Base-by-base conservation (phyloP, 306 rosid species). In the Fragaria iinumae region DNA sequence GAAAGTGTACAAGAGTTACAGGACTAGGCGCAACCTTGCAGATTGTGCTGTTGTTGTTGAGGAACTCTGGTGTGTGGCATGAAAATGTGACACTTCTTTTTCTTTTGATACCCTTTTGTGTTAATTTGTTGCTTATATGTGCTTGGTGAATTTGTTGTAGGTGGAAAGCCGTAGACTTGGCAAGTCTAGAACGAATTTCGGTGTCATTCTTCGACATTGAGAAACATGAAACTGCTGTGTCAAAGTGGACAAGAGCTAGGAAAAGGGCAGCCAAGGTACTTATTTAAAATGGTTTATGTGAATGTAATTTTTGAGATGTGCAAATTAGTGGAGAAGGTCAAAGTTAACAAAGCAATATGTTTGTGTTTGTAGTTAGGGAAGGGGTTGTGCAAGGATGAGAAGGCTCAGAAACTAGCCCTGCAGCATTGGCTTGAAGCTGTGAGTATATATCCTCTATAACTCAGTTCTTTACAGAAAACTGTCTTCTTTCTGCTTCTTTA, bases 341-440 rank as follows among this genome's bases (percentile, higher is more conserved):
- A 55, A 34, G 17, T 32, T 66, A 39, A 77, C 34, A 11, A 13
- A 56, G 9, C 20, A 78, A 5, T 3, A 1, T 32, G 18, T 13
- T 45, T 56, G 73, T 41, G 57, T 53, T 17, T 84, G 47, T 63
- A 87, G 90, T 79, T 87, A 29, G 89, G 91, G 67, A 85, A 85
- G 53, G 89, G 89, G 5, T 81, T 85, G 74, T 83, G 74, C 14
- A 79, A 85, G 72, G 86, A 88, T 76, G 87, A 83, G 67, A 88
- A 83, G 60, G 87, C 91, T 73, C 87, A 80, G 71, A 83, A 83
- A 79, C 69, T 87, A 74, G 91, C 89, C 27, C 73, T 83, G 4
- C 91, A 85, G 68, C 89, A 87, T 71, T 80, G 89, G 89, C 87
- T 87, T 79, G 91, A 87, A 83, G 89, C 91, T 70, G 89, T 85